Conservation (phyloP, 306 rosid genomes). For the Psophocarpus tetragonolobus region DNA sequence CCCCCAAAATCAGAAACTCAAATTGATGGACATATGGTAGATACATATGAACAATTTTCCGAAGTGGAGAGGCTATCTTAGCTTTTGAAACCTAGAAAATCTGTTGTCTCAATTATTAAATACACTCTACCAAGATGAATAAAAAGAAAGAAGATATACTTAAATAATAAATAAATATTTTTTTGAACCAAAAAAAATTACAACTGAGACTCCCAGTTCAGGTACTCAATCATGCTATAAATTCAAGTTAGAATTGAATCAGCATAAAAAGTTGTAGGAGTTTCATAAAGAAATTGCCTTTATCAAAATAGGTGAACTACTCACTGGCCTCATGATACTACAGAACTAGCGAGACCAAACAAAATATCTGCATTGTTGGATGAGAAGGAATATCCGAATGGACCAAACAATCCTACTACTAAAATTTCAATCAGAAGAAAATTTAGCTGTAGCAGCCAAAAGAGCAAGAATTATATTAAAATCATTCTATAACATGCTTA, state of each 20-base stretch:
- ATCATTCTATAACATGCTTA: neutral
- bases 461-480: neutral
- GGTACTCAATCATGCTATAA: neutral
- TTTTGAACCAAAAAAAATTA: neutral
- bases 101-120: neutral
- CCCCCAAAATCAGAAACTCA: neutral
- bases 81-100: neutral
- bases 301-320: neutral
- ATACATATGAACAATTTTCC: neutral
- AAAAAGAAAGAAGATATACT: neutral
- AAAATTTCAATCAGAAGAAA: conserved; percentile 7
- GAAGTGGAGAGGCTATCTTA: neutral
- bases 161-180: neutral
- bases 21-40: neutral
- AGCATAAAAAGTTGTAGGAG: neutral
- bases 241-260: neutral
- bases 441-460: neutral
- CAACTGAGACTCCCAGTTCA: neutral
- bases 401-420: neutral
- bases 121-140: neutral
- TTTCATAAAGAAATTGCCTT: neutral
- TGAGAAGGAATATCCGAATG: neutral
- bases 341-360: neutral
- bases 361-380: neutral
- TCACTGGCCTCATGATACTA: neutral